Evolutionary conservation across 192 early-diverging fungal species (phyloP).

Genomic region (Backusella tarrabulga): DNA sequence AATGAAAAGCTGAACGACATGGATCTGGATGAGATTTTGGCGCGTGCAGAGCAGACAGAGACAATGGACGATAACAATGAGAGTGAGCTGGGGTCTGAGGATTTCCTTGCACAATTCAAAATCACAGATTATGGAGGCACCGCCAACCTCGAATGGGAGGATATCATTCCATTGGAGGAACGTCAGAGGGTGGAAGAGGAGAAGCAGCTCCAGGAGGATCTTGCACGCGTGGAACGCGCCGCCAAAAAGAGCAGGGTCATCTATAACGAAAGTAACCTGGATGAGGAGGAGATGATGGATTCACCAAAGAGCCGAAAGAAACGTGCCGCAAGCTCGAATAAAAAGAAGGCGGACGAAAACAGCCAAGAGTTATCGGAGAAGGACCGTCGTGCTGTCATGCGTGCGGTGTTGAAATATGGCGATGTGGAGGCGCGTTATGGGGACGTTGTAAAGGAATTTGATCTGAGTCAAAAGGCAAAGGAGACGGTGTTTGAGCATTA

Average conservation of each 20-base stretch:
- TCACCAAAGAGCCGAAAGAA: not conserved
- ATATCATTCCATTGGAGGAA: slow-evolving; percentile 91
- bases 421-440: slow-evolving; percentile 75
- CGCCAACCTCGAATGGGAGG: slow-evolving; percentile 84
- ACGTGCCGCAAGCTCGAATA: not conserved
- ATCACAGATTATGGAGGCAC: slow-evolving; percentile 83
- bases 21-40: slow-evolving; percentile 97
- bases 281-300: slow-evolving; percentile 13
- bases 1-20: slow-evolving; percentile 84
- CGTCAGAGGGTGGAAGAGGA: slow-evolving; percentile 68
- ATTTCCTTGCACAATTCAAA: slow-evolving; percentile 94
- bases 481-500: slow-evolving; percentile 38
- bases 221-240: slow-evolving; percentile 45
- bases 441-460: slow-evolving; percentile 79
- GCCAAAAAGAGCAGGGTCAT: slow-evolving; percentile 26
- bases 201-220: slow-evolving; percentile 58
- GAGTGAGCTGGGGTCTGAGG: slow-evolving; percentile 69
- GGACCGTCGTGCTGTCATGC: slow-evolving; percentile 80
- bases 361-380: slow-evolving; percentile 65
- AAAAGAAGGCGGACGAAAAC: slow-evolving; percentile 19
- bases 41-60: slow-evolving; percentile 90
- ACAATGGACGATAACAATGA: slow-evolving; percentile 64
- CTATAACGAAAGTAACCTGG: slow-evolving; percentile 24
- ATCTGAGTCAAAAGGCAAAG: slow-evolving; percentile 66
- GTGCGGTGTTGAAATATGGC: slow-evolving; percentile 83